These are phyloP conservation scores for Hondaea fermentalgiana DNA, from an alignment of 108 stramenopile genomes.

Conservation along the genomic window DNA sequence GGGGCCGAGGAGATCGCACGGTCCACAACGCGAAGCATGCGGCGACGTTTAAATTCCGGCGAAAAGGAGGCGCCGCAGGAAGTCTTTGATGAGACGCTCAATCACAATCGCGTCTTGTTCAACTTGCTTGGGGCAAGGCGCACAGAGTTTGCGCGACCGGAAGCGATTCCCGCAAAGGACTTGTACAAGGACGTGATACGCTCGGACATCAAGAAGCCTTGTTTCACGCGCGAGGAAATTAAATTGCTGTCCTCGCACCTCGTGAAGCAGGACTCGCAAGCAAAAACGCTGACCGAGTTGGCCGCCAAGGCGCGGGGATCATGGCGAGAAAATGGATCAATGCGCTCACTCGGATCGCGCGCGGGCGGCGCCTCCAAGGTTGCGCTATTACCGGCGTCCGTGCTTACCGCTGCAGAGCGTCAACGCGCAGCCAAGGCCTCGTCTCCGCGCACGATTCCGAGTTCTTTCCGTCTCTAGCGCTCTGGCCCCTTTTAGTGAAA, in stretches of 20 bases:
- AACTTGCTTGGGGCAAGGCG: not conserved
- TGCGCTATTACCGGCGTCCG: too few species aligned
- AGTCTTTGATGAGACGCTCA: not conserved
- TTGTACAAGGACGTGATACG: not conserved
- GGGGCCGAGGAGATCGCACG: not conserved
- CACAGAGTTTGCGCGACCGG: not conserved
- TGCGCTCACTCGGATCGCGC: too few species aligned
- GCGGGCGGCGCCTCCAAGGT: too few species aligned
- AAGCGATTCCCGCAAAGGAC: not conserved
- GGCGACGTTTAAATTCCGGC: not conserved
- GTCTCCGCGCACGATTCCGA: too few species aligned
- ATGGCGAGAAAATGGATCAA: too few species aligned
- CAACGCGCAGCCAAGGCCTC: too few species aligned
- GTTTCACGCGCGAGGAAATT: not conserved
- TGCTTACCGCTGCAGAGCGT: too few species aligned
- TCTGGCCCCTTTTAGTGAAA: too few species aligned
- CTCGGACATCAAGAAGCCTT: not conserved
- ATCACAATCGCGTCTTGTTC: not conserved
- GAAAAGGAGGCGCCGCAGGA: not conserved
- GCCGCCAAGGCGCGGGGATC: too few species aligned
- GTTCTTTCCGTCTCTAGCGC: too few species aligned
- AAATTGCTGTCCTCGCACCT: not conserved
- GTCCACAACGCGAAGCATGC: not conserved
- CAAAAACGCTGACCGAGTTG: not conserved
- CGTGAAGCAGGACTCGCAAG: not conserved